A percentile compares a stretch with the other conserved stretches of the same genome.
These are phyloP conservation scores for Tephrocybe sp. DNA, from an alignment of 768 basidiomycete genomes.

Conservation along the genomic window DNA sequence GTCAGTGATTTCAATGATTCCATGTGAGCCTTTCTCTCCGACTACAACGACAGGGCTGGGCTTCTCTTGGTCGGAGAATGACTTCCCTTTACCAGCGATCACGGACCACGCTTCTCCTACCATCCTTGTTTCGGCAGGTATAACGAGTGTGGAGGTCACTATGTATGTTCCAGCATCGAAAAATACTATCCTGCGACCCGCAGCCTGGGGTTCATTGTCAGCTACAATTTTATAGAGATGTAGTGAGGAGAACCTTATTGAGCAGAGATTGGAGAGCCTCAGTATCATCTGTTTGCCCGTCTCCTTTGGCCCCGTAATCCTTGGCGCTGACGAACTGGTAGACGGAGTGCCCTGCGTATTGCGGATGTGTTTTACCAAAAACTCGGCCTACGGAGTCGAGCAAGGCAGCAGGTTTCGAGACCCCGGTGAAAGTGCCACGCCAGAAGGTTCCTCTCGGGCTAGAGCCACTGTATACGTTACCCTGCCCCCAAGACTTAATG, in stretches of 20 bases:
- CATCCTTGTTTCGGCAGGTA: conserved; percentile 57
- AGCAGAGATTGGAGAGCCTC: conserved; percentile 64
- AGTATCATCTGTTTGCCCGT: conserved; percentile 77
- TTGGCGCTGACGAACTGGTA: conserved; percentile 72
- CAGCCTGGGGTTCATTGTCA: conserved; percentile 57
- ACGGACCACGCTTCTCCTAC: conserved; percentile 65
- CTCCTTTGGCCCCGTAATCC: conserved; percentile 68
- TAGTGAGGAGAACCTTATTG: no score
- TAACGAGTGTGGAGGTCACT: conserved; percentile 52
- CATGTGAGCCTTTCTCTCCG: conserved; percentile 47
- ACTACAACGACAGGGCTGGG: conserved; percentile 48
- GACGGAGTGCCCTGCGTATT: conserved; percentile 61
- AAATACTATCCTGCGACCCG: conserved; percentile 78
- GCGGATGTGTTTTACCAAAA: conserved; percentile 64
- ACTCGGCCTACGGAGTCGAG: conserved; percentile 58
- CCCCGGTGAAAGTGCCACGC: conserved; percentile 47
- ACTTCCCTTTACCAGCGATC: conserved; percentile 48
- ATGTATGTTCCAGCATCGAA: conserved; percentile 70
- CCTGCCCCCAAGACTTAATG: conserved; percentile 52
- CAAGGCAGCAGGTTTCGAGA: conserved; percentile 55
- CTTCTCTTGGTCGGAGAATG: conserved; percentile 43
- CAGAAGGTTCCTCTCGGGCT: conserved; percentile 42
- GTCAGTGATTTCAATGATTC: conserved; percentile 63
- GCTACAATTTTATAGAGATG: no score
- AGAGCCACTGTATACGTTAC: conserved; percentile 47